Base-by-base conservation (phyloP, 805 yeast species). In the Metschnikowia peoriensis region DNA sequence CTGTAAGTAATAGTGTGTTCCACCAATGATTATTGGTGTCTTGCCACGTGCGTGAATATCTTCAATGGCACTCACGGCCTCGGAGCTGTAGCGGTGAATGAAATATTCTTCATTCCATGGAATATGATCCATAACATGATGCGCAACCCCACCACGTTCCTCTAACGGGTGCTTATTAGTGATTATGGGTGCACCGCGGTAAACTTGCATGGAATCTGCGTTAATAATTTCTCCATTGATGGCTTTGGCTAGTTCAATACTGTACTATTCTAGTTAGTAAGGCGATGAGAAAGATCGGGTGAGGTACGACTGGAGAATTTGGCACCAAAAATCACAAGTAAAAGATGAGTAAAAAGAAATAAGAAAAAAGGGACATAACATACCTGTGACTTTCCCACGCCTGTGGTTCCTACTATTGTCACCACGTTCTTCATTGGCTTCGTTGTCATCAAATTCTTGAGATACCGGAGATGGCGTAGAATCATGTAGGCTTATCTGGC, bases 121-220 rank as follows among this genome's bases (percentile, higher is more conserved):
- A 0, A 89, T 81, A 67, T 90, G 96, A 59, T 94, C 84, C 82
- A 94, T 84, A 1, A 94, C 84, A 72, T 92, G 97, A 64, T 94
- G 99, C 0, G 83, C 79, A 0, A 94, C 64, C 0, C 90, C 93
- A 6, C 77, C 73, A 38, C 97, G 74, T 58, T 93, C 97, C 0
- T 71, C 73, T 0, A 86, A 54, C 0, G 99, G 98, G 61, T 94
- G 98, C 63, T 94, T 94, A 63, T 94, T 94, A 14, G 99, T 89
- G 54, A 94, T 89, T 10, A 82, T 81, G 12, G 87, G 89, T 0
- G 83, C 70, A 0, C 82, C 85, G 39, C 75, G 70, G 68, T 94
- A 94, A 76, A 94, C 88, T 69, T 94, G 99, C 97, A 94, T 92
- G 1, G 98, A 90, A 66, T 94, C 99, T 0, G 96, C 97, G 68